A percentile compares a stretch with the other conserved stretches of the same genome.
phyloP scores from a whole-genome alignment of 768 basidiomycete species.

The Dendrothele bispora region DNA sequence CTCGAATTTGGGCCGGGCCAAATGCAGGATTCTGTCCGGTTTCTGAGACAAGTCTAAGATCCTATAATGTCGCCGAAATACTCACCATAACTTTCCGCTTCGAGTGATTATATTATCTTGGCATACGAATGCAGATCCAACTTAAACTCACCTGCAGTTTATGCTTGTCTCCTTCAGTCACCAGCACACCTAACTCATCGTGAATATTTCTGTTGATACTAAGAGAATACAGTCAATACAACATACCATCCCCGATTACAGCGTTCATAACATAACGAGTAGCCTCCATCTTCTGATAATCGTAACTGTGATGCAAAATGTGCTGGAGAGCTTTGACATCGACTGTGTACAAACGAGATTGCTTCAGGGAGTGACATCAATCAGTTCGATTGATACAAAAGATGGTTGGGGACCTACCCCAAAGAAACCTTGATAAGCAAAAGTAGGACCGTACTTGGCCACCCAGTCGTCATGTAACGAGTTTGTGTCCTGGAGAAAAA shows the following conservation, averaged over 20 bases:
- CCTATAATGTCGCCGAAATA: too few species aligned
- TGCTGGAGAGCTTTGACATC: slow-evolving; percentile 48
- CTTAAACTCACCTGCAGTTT: too few species aligned
- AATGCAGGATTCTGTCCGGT: slow-evolving; percentile 53
- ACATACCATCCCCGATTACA: too few species aligned
- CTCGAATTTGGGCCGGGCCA: slow-evolving; percentile 39
- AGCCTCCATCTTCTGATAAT: slow-evolving; percentile 39
- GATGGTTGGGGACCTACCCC: slow-evolving; percentile 23
- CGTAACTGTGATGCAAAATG: slow-evolving; percentile 39
- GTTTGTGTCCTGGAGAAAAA: slow-evolving; percentile 18
- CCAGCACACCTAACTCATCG: slow-evolving; percentile 39
- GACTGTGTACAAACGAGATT: slow-evolving; percentile 37
- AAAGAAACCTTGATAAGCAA: slow-evolving; percentile 30
- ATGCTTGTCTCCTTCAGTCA: too few species aligned
- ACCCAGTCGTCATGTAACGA: slow-evolving; percentile 31
- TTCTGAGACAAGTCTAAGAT: too few species aligned
- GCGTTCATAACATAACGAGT: slow-evolving; percentile 19
- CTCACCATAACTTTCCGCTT: too few species aligned
- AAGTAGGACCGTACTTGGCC: slow-evolving; percentile 31
- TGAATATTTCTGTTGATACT: too few species aligned
- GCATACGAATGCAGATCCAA: too few species aligned
- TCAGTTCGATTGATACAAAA: neutral
- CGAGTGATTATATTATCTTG: too few species aligned
- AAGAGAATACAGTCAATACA: too few species aligned
- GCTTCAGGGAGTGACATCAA: slow-evolving; percentile 16